Conservation (phyloP, 2,329 filamentous ascomycete species). For the Hypoxylon sp. region DNA sequence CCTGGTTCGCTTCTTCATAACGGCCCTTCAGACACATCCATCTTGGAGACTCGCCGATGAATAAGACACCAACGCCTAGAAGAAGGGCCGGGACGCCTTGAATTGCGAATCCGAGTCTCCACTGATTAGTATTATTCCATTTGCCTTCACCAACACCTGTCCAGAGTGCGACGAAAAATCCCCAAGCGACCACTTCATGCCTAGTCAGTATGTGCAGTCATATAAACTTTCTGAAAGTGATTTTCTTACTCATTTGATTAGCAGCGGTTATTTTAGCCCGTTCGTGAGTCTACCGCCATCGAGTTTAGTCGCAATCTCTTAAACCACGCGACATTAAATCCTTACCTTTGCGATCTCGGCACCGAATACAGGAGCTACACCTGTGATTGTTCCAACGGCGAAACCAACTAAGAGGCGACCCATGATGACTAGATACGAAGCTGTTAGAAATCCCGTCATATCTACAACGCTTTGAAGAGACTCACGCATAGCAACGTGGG, state of each 20-base stretch:
- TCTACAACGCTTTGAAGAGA: neutral
- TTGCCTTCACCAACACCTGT: slow-evolving; percentile 58
- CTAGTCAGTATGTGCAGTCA: slow-evolving; percentile 8
- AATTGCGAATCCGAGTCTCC: slow-evolving; percentile 59
- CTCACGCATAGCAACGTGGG: slow-evolving; percentile 59
- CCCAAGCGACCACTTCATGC: slow-evolving; percentile 59
- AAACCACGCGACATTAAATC: neutral
- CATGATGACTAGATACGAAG: slow-evolving; percentile 54
- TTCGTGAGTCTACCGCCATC: slow-evolving; percentile 53
- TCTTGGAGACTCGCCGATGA: slow-evolving; percentile 57
- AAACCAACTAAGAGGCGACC: slow-evolving; percentile 58
- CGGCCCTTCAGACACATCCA: slow-evolving; percentile 58
- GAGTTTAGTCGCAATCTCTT: neutral
- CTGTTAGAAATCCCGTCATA: neutral
- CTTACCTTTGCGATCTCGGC: slow-evolving; percentile 60
- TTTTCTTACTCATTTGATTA: slow-evolving; percentile 58
- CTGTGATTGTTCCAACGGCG: slow-evolving; percentile 60
- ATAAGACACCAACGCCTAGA: slow-evolving; percentile 56
- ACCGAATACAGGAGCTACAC: slow-evolving; percentile 59
- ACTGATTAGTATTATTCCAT: slow-evolving; percentile 58
- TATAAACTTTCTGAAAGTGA: neutral
- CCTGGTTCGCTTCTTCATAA: slow-evolving; percentile 55
- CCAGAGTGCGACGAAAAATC: slow-evolving; percentile 60
- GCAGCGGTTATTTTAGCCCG: slow-evolving; percentile 59
- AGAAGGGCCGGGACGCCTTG: slow-evolving; percentile 56